Evolutionary conservation across 2,329 filamentous ascomycete species (phyloP).

Genomic region (Tricladium varicosporioides): DNA sequence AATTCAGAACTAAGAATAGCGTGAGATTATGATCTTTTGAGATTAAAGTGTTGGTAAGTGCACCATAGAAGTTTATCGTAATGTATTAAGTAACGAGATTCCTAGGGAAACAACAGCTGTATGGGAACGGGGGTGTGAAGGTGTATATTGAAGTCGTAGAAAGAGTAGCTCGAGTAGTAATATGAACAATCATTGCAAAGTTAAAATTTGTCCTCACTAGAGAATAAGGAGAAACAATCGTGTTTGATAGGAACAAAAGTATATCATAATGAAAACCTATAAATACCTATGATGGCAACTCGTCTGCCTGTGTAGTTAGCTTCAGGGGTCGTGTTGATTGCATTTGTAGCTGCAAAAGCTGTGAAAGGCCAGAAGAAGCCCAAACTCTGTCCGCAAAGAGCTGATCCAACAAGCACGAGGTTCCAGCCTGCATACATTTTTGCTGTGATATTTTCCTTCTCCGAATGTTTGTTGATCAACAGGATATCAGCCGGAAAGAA

Average conservation of each 20-base stretch:
- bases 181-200: not conserved
- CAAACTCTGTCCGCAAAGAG: constrained; percentile 23
- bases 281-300: constrained; percentile 36
- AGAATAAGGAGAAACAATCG: not conserved
- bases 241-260: not conserved
- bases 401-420: constrained; percentile 20
- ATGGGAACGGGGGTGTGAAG: no score
- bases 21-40: no score
- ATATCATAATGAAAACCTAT: not conserved
- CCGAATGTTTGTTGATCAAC: not conserved
- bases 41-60: no score
- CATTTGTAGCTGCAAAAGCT: constrained; percentile 20
- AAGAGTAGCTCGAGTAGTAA: not conserved
- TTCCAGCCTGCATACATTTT: constrained; percentile 27
- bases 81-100: no score
- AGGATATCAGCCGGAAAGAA: not conserved
- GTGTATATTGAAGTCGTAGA: no score
- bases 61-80: no score
- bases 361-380: constrained; percentile 33
- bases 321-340: constrained; percentile 13
- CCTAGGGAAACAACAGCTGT: no score
- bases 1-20: no score
- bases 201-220: not conserved
- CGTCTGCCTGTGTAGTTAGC: constrained; percentile 18
- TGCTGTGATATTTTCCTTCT: constrained; percentile 7